These are phyloP conservation scores for Colletotrichum caudatum DNA, from an alignment of 2,329 filamentous ascomycete species.

Conservation along the genomic window DNA sequence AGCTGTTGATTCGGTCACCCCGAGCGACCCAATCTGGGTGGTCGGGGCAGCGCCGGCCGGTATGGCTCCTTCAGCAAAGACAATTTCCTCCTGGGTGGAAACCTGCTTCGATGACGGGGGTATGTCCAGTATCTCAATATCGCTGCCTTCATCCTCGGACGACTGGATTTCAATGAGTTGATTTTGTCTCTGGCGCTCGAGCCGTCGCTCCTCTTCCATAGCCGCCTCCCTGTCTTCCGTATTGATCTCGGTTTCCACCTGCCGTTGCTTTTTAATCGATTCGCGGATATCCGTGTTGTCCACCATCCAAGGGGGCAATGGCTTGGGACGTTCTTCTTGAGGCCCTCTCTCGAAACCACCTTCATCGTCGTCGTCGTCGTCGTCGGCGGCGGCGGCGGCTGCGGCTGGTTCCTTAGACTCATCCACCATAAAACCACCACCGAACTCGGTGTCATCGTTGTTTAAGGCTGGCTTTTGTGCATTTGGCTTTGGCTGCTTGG, in stretches of 20 bases:
- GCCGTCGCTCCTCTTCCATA: slow-evolving; percentile 65
- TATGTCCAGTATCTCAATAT: slow-evolving; percentile 68
- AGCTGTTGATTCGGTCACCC: not conserved
- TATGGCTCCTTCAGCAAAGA: slow-evolving; percentile 36
- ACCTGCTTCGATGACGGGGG: slow-evolving; percentile 51
- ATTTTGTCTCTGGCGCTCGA: slow-evolving; percentile 57
- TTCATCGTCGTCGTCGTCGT: slow-evolving; percentile 59
- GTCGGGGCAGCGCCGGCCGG: not conserved
- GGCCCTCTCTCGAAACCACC: slow-evolving; percentile 74
- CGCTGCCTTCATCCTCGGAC: slow-evolving; percentile 68
- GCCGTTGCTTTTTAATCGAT: slow-evolving; percentile 69
- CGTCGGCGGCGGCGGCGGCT: not conserved
- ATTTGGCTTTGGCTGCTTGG: slow-evolving; percentile 36
- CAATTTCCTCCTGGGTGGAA: not conserved
- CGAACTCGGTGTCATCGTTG: slow-evolving; percentile 45
- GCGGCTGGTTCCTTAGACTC: slow-evolving; percentile 44
- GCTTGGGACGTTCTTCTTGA: slow-evolving; percentile 61
- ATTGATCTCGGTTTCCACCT: slow-evolving; percentile 69
- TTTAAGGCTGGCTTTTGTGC: slow-evolving; percentile 11
- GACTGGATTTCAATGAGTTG: slow-evolving; percentile 73
- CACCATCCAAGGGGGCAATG: slow-evolving; percentile 81
- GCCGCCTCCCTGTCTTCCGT: slow-evolving; percentile 71
- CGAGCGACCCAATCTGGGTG: not conserved
- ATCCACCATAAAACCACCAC: slow-evolving; percentile 53
- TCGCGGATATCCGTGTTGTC: slow-evolving; percentile 75